Base-by-base conservation (phyloP, 73 alveolate species). In the Tetrahymena thermophila region DNA sequence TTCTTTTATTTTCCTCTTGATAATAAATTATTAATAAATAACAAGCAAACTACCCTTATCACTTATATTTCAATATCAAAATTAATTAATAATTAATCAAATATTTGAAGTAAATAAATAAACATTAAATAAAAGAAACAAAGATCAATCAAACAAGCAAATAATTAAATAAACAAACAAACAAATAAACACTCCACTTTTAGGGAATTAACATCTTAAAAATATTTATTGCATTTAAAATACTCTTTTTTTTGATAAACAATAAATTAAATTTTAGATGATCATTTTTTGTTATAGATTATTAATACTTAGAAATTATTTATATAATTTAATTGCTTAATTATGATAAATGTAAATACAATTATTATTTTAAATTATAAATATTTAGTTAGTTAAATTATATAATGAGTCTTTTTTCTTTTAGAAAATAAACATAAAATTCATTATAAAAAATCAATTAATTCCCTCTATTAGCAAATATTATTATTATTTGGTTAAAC, bases 121-220 rank as follows among this genome's bases (percentile, higher is more conserved):
- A 43, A 43, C 23, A 50, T 19, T 19, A 19, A 50, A 50, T 19
- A 3, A 50, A 15, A 50, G 11, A 50, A 10, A 15, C 23, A 50
- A 50, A 19, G 37, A 17, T 34, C 23, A 71, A 71, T 25, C 23
- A 71, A 71, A 40, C 44, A 7, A 40, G 44, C 9, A 5, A 50
- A 50, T 50, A 50, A 50, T 11, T 28, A 50, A 15, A 43, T 19
- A 43, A 43, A 43, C 16, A 43, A 50, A 19, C 83, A 19, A 31
- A 71, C 89, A 71, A 71, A 71, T 71, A 71, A 71, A 71, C 89
- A 71, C 89, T 71, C 89, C 89, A 71, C 89, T 71, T 71, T 71
- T 71, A 50, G 10, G 44, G 15, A 50, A 14, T 21, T 71, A 25
- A 71, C 9, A 25, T 71, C 40, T 17, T 4, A 8, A 71, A 71